A percentile compares a stretch with the other conserved stretches of the same genome.
These are phyloP conservation scores for Leccinum pachyderme DNA, from an alignment of 1,284 basidiomycete genomes.

Conservation along the genomic window DNA sequence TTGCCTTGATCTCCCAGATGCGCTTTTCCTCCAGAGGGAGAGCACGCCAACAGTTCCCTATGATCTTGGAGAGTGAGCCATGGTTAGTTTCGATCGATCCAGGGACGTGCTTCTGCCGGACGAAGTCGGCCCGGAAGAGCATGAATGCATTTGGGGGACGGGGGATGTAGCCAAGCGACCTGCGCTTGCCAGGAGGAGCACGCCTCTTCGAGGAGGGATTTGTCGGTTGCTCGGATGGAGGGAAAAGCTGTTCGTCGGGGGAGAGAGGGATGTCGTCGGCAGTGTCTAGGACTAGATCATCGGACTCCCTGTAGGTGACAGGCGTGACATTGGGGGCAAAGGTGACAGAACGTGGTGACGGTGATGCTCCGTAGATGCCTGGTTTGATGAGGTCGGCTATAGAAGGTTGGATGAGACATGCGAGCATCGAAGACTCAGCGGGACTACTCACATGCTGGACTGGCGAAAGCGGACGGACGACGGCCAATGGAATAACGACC, in stretches of 20 bases:
- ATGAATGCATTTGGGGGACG: slow-evolving; percentile 93
- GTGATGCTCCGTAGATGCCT: slow-evolving; percentile 50
- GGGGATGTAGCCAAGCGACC: slow-evolving; percentile 74
- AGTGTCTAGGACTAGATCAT: slow-evolving; percentile 36
- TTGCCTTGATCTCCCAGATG: slow-evolving; percentile 64
- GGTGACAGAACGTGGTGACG: slow-evolving; percentile 52
- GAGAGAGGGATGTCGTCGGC: slow-evolving; percentile 26
- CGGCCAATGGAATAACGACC: slow-evolving; percentile 22
- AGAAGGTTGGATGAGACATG: background rate
- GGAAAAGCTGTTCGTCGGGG: slow-evolving; percentile 39
- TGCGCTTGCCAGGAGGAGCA: slow-evolving; percentile 54
- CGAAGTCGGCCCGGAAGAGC: slow-evolving; percentile 88
- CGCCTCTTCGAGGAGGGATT: slow-evolving; percentile 41
- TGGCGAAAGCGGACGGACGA: slow-evolving; percentile 19
- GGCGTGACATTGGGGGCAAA: slow-evolving; percentile 75
- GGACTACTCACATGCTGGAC: slow-evolving; percentile 9
- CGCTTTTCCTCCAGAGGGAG: slow-evolving; percentile 66
- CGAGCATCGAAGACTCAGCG: background rate
- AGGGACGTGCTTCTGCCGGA: slow-evolving; percentile 77
- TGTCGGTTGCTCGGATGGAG: slow-evolving; percentile 41
- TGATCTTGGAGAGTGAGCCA: slow-evolving; percentile 72
- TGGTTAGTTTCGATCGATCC: slow-evolving; percentile 83
- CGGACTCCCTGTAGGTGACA: slow-evolving; percentile 52
- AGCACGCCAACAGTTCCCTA: slow-evolving; percentile 68
- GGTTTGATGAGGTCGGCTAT: slow-evolving; percentile 48